phyloP scores from a whole-genome alignment of 768 basidiomycete species.

The Udeniomyces megalosporus region DNA sequence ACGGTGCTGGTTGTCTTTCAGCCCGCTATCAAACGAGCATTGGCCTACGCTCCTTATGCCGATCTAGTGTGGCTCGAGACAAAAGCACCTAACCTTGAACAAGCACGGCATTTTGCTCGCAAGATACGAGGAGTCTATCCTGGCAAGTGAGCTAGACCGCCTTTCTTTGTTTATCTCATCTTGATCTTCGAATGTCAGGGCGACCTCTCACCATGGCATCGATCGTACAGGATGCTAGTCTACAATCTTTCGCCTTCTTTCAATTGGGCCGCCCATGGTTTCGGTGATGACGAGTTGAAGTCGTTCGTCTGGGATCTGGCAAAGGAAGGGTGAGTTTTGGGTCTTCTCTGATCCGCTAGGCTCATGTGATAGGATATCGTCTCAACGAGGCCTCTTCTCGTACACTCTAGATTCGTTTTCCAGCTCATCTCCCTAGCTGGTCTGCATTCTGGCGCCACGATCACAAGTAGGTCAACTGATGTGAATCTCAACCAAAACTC shows the following conservation, averaged over 20 bases:
- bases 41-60: conserved; percentile 67
- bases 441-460: conserved; percentile 66
- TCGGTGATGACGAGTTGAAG: conserved; percentile 55
- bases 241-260: conserved; percentile 90
- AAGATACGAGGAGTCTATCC: conserved; percentile 57
- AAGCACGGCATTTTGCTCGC: conserved; percentile 61
- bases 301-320: conserved; percentile 78
- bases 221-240: conserved; percentile 51
- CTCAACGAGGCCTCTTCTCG: too few relatives aligned
- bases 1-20: conserved; percentile 23
- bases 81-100: conserved; percentile 63
- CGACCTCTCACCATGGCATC: not conserved
- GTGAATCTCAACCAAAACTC: not conserved
- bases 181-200: not conserved
- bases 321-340: conserved; percentile 52
- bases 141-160: conserved; percentile 49
- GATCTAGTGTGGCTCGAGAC: conserved; percentile 91
- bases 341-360: too few relatives aligned
- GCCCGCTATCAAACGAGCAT: conserved; percentile 64
- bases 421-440: conserved; percentile 81
- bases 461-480: conserved; percentile 41
- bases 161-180: not conserved
- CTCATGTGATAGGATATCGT: too few relatives aligned
- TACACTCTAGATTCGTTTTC: conserved; percentile 62
- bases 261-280: conserved; percentile 77